Evolutionary conservation across 306 rosid species (phyloP), one percentile per base, ranked within the genome.

Genomic region (Rosa persica): DNA sequence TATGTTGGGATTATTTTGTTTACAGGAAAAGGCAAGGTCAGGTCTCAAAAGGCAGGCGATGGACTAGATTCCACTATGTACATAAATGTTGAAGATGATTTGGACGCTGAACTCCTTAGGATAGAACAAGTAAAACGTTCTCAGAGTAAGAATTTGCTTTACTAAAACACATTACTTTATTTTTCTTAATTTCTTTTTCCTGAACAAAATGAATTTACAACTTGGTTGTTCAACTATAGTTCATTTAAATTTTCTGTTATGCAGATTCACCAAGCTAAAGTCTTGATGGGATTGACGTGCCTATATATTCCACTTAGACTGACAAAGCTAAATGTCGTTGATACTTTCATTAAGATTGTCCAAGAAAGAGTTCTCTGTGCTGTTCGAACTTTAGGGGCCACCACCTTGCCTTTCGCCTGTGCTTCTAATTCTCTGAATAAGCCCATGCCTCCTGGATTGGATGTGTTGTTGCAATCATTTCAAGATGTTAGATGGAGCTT

Each of bases 371-470:
- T 91, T 81, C 84, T 85, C 77, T 27, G 60, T 30, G 23, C 87
- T 64, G 71, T 85, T 76, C 93, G 81, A 80, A 81, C 81, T 76
- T 84, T 81, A 74, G 76, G 84, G 62, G 80, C 79, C 49, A 57
- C 90, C 79, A 83, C 84, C 85, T 83, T 85, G 84, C 90, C 97
- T 27, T 86, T 91, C 89, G 99, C 99, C 64, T 89, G 90, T 80
- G 81, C 88, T 49, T 93, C 99, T 38, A 89, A 91, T 80, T 6
- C 87, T 72, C 70, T 93, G 93, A 91, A 93, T 73, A 95, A 91
- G 86, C 97, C 97, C 58, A 85, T 67, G 60, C 98, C 94, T 81
- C 92, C 91, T 78, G 80, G 82, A 16, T 84, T 93, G 90, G 91
- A 93, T 66, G 93, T 89, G 78, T 89, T 90, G 79, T 87, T 91